A percentile compares a stretch with the other conserved stretches of the same genome.
Conservation (phyloP, 2,329 filamentous ascomycete species). For the Pseudogymnoascus sp. region DNA sequence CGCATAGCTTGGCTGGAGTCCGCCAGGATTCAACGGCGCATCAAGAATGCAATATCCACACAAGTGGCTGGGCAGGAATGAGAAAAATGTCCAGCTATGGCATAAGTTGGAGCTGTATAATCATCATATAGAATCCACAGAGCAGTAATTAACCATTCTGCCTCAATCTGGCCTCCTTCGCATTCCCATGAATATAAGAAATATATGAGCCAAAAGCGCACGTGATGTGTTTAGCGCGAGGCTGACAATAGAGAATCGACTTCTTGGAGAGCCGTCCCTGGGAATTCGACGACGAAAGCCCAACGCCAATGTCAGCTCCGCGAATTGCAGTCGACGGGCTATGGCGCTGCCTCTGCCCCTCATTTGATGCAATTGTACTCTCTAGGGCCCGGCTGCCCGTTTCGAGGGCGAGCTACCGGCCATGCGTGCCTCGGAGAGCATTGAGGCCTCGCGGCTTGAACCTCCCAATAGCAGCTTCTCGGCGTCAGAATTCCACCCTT, state of each 20-base stretch:
- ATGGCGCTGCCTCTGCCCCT: conserved; percentile 57
- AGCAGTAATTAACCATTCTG: not conserved
- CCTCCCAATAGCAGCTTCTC: not conserved
- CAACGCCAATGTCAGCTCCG: conserved; percentile 28
- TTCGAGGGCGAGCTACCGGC: not conserved
- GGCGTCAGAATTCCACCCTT: not conserved
- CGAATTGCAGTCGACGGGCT: conserved; percentile 46
- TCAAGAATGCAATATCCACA: not conserved
- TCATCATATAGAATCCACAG: conserved; percentile 4
- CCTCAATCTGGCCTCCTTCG: not conserved
- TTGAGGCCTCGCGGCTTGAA: not conserved
- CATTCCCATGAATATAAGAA: not conserved
- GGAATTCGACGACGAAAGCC: conserved; percentile 4
- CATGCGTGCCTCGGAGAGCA: not conserved
- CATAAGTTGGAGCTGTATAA: conserved; percentile 2
- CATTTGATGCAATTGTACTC: conserved; percentile 37
- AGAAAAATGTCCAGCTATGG: conserved; percentile 3
- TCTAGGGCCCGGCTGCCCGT: conserved; percentile 18
- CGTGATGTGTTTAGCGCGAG: not conserved
- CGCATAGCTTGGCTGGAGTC: conserved; percentile 4
- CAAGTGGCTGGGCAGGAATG: not conserved
- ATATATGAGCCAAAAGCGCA: not conserved
- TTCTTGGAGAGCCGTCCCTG: not conserved
- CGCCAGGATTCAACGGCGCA: not conserved
- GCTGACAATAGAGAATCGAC: not conserved